Base-by-base conservation (phyloP, 768 basidiomycete genomes). In the Cyclocybe aegerita region DNA sequence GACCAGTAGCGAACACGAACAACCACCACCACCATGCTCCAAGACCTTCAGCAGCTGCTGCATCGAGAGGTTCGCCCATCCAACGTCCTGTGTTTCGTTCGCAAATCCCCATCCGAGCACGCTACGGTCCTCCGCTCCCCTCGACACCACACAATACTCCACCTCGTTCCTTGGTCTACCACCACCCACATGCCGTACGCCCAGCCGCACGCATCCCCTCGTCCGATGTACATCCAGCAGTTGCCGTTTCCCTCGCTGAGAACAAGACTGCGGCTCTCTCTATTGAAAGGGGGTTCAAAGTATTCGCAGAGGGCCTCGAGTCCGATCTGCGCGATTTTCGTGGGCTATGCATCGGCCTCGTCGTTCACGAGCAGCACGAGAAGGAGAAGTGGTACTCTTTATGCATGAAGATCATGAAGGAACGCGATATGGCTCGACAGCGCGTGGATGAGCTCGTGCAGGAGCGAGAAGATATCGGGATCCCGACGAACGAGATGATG, bases 361-460 rank as follows among this genome's bases (percentile, higher is more conserved):
- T 73, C 7, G 46, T 60, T 12, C 55, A 60, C 16, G 70, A 72
- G 46, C 65, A 69, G 23, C 60, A 66, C 36, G 67, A 67, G 37
- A 58, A 58, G 40, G 64, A 65, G 49, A 54, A 59, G 47, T 64
- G 69, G 53, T 61, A 66, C 32, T 38, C 56, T 3, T 51, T 69
- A 4, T 72, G 70, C 35, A 37, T 65, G n/a, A 51, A 59, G 31
- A 54, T 71, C 35, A 63, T 65, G 52, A 53, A 53, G 39, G 71
- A 73, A 57, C 61, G 72, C 29, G 71, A 73, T 50, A 50, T 61
- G 7, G 70, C 67, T 9, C 55, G 66, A 51, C 69, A 66, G 42
- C 60, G 59, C 44, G 53, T 70, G 12, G 58, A 60, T 6, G 60
- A 55, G 0, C 54, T 70, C n/a, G 50, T 66, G 15, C 57, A 53